phyloP scores from a whole-genome alignment of 176 grass and related monocot genomes.

The Aechmea fasciata region DNA sequence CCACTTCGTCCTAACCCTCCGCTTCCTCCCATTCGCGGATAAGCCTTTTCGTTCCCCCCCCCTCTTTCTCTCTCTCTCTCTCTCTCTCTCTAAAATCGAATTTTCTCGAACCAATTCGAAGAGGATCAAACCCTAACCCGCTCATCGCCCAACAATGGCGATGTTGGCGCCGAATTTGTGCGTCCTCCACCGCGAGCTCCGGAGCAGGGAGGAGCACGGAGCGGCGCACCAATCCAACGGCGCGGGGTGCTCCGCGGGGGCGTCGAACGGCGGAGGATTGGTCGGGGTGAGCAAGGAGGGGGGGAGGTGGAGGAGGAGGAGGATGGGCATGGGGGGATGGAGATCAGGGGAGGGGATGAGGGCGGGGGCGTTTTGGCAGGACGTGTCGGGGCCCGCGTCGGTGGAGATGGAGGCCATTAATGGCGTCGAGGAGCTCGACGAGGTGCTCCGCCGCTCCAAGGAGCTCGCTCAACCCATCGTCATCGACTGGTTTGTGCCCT shows the following conservation, averaged over 20 bases:
- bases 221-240: constrained; percentile 9
- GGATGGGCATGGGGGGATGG: not conserved
- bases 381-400: constrained; percentile 40
- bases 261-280: constrained; percentile 22
- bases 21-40: constrained; percentile 18
- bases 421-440: constrained; percentile 62
- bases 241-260: constrained; percentile 36
- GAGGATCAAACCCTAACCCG: no score
- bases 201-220: constrained; percentile 18
- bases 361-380: constrained; percentile 59
- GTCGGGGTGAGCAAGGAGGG: not conserved
- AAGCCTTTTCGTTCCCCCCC: constrained; percentile 9
- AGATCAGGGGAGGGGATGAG: constrained; percentile 7
- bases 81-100: no score
- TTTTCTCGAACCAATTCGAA: no score
- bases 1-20: constrained; percentile 15
- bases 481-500: constrained; percentile 67
- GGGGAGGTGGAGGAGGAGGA: constrained; percentile 1
- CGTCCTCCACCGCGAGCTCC: constrained; percentile 33
- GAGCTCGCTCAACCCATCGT: constrained; percentile 49
- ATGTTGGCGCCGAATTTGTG: constrained; percentile 43
- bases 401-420: constrained; percentile 75
- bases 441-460: constrained; percentile 41
- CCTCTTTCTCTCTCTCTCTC: not conserved
- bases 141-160: constrained; percentile 25